Evolutionary conservation across 2,329 filamentous ascomycete genomes (phyloP).

Genomic region (Alternaria infectoria): DNA sequence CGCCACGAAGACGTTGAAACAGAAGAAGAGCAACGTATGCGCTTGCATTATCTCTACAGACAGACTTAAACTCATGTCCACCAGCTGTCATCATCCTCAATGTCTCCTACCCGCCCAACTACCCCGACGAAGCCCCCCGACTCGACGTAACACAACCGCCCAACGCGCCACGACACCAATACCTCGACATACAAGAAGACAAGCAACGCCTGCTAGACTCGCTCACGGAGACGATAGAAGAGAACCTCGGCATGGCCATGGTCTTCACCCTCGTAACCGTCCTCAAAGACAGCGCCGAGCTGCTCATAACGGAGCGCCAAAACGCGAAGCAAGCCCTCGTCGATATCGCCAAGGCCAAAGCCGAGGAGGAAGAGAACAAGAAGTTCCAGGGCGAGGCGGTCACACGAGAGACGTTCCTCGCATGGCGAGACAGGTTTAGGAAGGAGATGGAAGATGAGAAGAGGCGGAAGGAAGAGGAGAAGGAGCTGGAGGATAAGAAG

Average conservation of each 20-base stretch:
- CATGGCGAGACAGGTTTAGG: conserved; percentile 80
- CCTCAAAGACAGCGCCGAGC: conserved; percentile 89
- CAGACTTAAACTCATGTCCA: background rate
- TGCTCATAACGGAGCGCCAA: conserved; percentile 76
- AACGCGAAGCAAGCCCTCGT: conserved; percentile 63
- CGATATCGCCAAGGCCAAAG: conserved; percentile 64
- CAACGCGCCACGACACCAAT: conserved; percentile 71
- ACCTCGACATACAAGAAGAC: conserved; percentile 82
- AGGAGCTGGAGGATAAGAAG: conserved; percentile 70
- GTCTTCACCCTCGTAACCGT: conserved; percentile 87
- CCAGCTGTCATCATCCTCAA: conserved; percentile 76
- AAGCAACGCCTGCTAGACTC: conserved; percentile 74
- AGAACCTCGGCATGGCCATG: conserved; percentile 98
- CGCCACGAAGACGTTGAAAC: conserved; percentile 59
- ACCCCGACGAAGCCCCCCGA: conserved; percentile 84
- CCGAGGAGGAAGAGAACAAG: conserved; percentile 90
- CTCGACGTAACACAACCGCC: conserved; percentile 80
- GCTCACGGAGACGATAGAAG: conserved; percentile 78
- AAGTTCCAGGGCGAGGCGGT: conserved; percentile 94
- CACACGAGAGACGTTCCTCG: conserved; percentile 82
- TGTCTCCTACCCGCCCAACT: conserved; percentile 86
- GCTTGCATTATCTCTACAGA: background rate
- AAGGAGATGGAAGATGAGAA: conserved; percentile 80
- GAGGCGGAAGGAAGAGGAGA: conserved; percentile 65
- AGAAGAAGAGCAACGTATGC: conserved; percentile 61